A percentile compares a stretch with the other conserved stretches of the same genome.
phyloP scores from a whole-genome alignment of 345 rosid genomes.

The Pugionium cornutum region DNA sequence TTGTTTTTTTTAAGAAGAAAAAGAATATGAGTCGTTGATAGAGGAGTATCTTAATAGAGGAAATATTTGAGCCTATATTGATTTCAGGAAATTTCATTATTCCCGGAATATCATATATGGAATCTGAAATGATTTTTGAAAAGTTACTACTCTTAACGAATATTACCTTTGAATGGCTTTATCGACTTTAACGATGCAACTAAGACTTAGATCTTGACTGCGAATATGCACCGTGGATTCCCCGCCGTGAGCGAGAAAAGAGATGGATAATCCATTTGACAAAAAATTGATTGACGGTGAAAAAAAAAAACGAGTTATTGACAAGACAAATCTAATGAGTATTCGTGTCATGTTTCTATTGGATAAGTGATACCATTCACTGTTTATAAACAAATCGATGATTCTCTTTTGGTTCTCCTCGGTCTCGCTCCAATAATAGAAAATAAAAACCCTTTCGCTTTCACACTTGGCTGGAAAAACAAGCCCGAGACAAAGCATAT shows the following conservation, averaged over 20 bases:
- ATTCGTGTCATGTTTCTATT: conserved; percentile 2
- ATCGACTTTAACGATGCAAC: no score
- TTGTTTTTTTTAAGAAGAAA: conserved; percentile 20
- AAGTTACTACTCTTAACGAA: no score
- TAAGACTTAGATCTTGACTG: conserved; percentile 16
- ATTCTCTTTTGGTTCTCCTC: neutral
- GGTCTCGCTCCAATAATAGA: conserved; percentile 19
- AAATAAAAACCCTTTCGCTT: conserved; percentile 20
- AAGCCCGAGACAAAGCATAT: conserved; percentile 24
- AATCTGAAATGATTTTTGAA: no score
- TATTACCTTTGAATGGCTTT: no score
- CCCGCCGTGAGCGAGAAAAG: conserved; percentile 16
- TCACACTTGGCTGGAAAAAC: conserved; percentile 28
- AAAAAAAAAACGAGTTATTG: neutral
- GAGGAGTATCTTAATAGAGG: conserved; percentile 15
- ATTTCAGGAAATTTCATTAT: neutral
- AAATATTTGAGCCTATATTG: conserved; percentile 15
- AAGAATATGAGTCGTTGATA: conserved; percentile 31
- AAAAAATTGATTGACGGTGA: neutral
- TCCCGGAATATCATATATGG: neutral
- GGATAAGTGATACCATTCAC: neutral
- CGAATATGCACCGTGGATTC: conserved; percentile 30
- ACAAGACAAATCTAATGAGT: conserved; percentile 4
- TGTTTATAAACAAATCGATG: conserved; percentile 19
- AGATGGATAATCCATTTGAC: conserved; percentile 21